These are phyloP conservation scores for Diplocarpon rosae DNA, from an alignment of 2,329 filamentous ascomycete genomes.

Conservation along the genomic window DNA sequence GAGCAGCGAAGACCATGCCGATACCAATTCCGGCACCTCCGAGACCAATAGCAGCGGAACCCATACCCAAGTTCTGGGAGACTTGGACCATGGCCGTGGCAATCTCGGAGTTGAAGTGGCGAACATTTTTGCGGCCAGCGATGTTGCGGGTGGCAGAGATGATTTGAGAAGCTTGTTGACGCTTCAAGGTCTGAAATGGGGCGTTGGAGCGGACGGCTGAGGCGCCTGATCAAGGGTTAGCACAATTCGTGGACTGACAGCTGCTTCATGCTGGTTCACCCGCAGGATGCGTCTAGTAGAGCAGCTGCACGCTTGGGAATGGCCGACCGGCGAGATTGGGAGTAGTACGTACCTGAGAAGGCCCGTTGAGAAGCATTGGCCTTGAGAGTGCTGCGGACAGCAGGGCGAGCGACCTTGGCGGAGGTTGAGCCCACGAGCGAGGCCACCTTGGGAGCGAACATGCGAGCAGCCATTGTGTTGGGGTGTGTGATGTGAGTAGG, in stretches of 20 bases:
- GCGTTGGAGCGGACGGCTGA: constrained; percentile 15
- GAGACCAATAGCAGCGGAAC: constrained; percentile 81
- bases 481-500: constrained; percentile 13
- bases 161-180: constrained; percentile 56
- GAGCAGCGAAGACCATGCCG: constrained; percentile 85
- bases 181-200: constrained; percentile 42
- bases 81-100: constrained; percentile 81
- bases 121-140: constrained; percentile 53
- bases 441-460: constrained; percentile 68
- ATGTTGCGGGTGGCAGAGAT: constrained; percentile 33
- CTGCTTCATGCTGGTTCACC: background rate
- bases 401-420: constrained; percentile 68
- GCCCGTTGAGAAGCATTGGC: constrained; percentile 59
- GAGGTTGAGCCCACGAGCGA: constrained; percentile 50
- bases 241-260: background rate
- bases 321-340: background rate
- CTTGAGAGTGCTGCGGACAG: constrained; percentile 52
- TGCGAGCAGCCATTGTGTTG: constrained; percentile 69
- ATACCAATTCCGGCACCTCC: constrained; percentile 92
- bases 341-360: constrained; percentile 52
- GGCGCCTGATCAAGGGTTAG: constrained; percentile 30
- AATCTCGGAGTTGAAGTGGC: constrained; percentile 80
- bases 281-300: background rate
- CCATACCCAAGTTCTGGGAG: constrained; percentile 86
- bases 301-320: background rate